Base-by-base conservation (phyloP, 352 stramenopile species). In the Pilasporangium apinafurcum region DNA sequence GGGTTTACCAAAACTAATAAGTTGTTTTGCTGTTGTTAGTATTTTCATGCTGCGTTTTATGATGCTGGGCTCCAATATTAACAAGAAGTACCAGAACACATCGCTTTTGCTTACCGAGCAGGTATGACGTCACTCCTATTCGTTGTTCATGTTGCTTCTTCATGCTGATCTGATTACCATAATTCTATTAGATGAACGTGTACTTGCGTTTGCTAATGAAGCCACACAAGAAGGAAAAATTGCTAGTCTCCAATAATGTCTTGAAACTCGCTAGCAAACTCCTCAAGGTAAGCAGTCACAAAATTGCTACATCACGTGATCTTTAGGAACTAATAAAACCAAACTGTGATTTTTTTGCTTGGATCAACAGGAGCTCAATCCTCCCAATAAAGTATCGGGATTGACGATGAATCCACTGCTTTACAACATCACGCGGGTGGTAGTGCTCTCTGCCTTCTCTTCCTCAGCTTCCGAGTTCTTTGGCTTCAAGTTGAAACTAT, bases 71-170 rank as follows among this genome's bases (percentile, higher is more conserved):
- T 92, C 80, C 28, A 79, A 87, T 53, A 95, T 93, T 53, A 96
- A 96, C 60, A 83, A 85, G 49, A 95, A 92, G 60, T 96, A 95
- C 56, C 74, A 93, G 39, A 93, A 96, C 69, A 94, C 83, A n/a
- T 90, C 80, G 51, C 62, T 96, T 29, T 66, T 96, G 43, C 55
- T 96, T 45, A 96, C 85, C 9, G 85, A 95, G 62, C 83, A 95
- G 75, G 79, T 91, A 54, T 17, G 54, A 50, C 44, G 27, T 21
- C 33, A 29, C 21, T 30, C 44, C 53, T 36, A 26, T 16, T 21
- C 27, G 9, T 17, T 36, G 8, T 22, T 22, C 9, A 20, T 9
- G 44, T 45, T 4, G 20, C 38, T 45, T 56, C 28, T 24, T 51
- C 37, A n/a, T 53, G 32, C 16, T 53, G 17, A 47, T 21, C 12